These are phyloP conservation scores for Tricholoma flavovirens DNA, from an alignment of 768 basidiomycete species.

Conservation along the genomic window DNA sequence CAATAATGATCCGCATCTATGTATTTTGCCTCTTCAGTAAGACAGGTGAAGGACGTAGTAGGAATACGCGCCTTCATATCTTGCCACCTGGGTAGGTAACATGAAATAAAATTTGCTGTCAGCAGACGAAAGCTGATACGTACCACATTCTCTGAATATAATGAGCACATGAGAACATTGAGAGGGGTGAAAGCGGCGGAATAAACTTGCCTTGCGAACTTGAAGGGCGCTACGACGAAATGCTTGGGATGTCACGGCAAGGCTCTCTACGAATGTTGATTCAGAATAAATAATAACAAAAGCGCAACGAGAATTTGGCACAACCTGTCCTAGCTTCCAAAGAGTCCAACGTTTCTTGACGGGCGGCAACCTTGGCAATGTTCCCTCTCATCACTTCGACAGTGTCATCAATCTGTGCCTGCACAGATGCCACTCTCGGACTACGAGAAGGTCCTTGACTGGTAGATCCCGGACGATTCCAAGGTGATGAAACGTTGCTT, in stretches of 20 bases:
- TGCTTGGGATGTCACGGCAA: conserved; percentile 92
- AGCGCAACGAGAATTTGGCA: not conserved
- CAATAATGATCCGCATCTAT: conserved; percentile 96
- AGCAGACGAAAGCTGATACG: conserved; percentile 23
- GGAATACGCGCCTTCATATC: conserved; percentile 75
- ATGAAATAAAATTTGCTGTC: conserved; percentile 2
- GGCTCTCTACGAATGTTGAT: conserved; percentile 57
- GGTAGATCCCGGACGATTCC: not conserved
- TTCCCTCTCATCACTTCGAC: conserved; percentile 96
- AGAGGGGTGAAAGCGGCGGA: not conserved
- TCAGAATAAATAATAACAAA: conserved; percentile 7
- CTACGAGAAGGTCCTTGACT: not conserved
- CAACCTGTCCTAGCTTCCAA: conserved; percentile 96
- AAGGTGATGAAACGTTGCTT: not conserved
- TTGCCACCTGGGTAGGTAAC: conserved; percentile 68
- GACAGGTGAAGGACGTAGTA: conserved; percentile 4
- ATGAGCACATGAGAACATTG: not conserved
- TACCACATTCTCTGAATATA: conserved; percentile 80
- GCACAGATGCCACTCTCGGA: conserved; percentile 57
- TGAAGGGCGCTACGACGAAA: conserved; percentile 94
- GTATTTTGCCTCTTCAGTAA: not conserved
- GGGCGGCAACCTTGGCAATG: conserved; percentile 86
- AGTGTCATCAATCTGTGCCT: conserved; percentile 91
- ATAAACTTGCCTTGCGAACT: conserved; percentile 76
- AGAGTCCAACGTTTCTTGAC: conserved; percentile 86